Evolutionary conservation across 331 rosid species (phyloP), one percentile per base, ranked within the genome.

Genomic region (Acacia concinna): DNA sequence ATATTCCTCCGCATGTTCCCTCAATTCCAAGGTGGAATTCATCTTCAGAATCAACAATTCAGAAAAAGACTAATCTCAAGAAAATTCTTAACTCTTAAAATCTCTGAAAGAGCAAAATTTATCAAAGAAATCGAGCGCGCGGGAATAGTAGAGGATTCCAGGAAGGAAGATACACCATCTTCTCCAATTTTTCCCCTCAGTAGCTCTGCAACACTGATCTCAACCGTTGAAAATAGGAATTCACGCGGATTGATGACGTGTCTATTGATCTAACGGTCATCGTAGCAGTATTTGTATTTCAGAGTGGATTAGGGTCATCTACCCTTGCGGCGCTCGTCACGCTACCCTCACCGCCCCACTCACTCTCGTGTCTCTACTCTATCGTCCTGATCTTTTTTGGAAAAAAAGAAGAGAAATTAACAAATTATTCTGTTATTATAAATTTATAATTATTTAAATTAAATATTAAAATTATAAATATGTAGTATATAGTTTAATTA

Each of bases 201-300:
- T 83, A 59, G 59, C 87, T 89, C 96, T 80, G 96, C 78, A 86
- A 83, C 75, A 52, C 31, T n/a, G 74, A 94, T 94, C 98, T 74
- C 2, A 43, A 8, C 96, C 97, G 93, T 85, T 81, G 77, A 91
- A 56, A 49, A 23, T 54, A 2, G 0, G 69, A 43, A 35, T 73
- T 59, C 90, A 83, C 84, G 74, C 88, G 89, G 92, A 91, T 90
- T 15, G 79, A 4, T 90, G 93, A 94, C 87, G 89, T 91, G 94
- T 59, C 72, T 5, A 0, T 0, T 1, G 5, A 94, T 91, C 94
- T 74, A 31, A 91, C 94, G 94, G 90, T 77, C 25, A 0, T 31
- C 6, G 40, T 77, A 6, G 37, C 78, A 60, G 68, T 52, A 34
- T 76, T 79, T 85, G 80, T 84, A 75, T 74, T 78, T 78, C 74